A percentile compares a stretch with the other conserved stretches of the same genome.
These are phyloP conservation scores for Rhodocollybia butyracea DNA, from an alignment of 768 basidiomycete species.

Conservation along the genomic window DNA sequence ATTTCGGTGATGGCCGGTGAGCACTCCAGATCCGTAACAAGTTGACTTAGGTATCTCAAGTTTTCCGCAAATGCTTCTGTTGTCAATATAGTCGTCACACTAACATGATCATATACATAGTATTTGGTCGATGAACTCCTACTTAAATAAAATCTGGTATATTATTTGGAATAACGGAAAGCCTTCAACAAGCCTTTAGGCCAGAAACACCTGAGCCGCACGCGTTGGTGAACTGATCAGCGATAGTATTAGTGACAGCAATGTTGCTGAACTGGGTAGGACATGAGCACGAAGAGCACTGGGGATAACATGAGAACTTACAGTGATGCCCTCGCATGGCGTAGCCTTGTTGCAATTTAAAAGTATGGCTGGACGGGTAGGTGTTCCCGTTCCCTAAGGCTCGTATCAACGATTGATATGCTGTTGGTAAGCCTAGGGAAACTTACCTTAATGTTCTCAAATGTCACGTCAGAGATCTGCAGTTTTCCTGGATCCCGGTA, in stretches of 20 bases:
- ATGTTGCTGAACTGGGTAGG: constrained; percentile 11
- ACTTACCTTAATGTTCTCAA: constrained; percentile 9
- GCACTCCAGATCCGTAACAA: too few relatives aligned
- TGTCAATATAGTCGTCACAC: too few relatives aligned
- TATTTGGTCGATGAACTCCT: too few relatives aligned
- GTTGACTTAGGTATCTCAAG: too few relatives aligned
- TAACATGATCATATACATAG: too few relatives aligned
- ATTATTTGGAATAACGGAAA: too few relatives aligned
- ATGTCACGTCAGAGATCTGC: constrained; percentile 13
- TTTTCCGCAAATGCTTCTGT: too few relatives aligned
- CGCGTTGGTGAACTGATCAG: constrained; percentile 18
- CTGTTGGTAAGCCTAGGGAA: not conserved
- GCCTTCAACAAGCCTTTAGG: constrained; percentile 1
- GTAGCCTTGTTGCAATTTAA: constrained; percentile 20
- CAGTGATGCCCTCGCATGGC: constrained; percentile 16
- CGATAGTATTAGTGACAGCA: constrained; percentile 10
- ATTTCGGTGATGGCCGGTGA: too few relatives aligned
- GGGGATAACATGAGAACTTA: not conserved
- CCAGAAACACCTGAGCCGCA: constrained; percentile 16
- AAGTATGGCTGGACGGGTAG: constrained; percentile 18
- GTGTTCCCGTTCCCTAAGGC: constrained; percentile 16
- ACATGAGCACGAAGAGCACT: not conserved
- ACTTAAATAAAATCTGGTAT: too few relatives aligned
- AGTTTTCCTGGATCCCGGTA: constrained; percentile 13
- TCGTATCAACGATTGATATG: not conserved